Base-by-base conservation (phyloP, 257 asterid genomes). In the Solanum appendiculatum region DNA sequence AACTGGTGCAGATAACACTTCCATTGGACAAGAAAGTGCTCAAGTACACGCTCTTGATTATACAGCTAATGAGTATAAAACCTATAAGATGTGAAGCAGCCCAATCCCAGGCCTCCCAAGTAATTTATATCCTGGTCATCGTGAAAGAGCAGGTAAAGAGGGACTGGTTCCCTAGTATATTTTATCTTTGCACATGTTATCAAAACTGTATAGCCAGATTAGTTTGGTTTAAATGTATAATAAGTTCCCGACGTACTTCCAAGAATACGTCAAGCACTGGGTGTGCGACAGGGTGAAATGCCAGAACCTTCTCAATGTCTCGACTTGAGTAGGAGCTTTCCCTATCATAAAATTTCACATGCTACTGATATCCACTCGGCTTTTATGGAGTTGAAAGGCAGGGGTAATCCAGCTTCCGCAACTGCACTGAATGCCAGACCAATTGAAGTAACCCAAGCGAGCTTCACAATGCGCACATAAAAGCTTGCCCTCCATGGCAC, bases 361-460 rank as follows among this genome's bases (percentile, higher is more conserved):
- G 69, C 91, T 90, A 87, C 98, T 93, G 88, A 92, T 54, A 88
- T 97, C 99, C 48, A 97, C 97, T 75, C 95, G 93, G 92, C 99
- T 91, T 92, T 94, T 95, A 89, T 97, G 98, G 88, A 97, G 96
- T 94, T 97, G 99, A 89, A 97, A 97, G 25, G 98, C 99, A 1
- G 99, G 99, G 7, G 99, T 93, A 44, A 97, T 94, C 99, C 99
- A 97, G 90, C 98, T 97, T 86, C 99, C 98, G 12, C 99, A 97
- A 86, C 96, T 96, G 95, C 99, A 97, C 88, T 97, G 99, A 88
- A 97, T 93, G 87, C 99, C 99, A 0, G 96, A 90, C 98, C 99
- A 96, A 92, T 96, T 97, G 92, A 97, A 97, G 96, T 96, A 93
- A 81, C 99, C 99, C 82, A 97, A 86, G 9, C 99, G 97, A 21